These are phyloP conservation scores for Solanum hybrid DNA, from an alignment of 305 asterid genomes.

Conservation along the genomic window DNA sequence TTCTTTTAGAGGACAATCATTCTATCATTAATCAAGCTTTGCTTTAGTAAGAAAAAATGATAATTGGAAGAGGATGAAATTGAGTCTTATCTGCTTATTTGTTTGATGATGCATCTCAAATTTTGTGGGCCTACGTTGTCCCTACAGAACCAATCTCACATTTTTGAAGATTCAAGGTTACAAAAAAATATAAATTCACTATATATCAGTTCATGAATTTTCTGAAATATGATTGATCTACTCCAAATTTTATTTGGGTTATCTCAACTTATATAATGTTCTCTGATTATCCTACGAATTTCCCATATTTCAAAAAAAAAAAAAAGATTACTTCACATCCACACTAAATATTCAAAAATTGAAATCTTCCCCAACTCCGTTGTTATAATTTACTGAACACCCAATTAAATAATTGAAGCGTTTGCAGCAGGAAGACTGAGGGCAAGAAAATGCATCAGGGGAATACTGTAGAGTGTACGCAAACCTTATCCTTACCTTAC, in stretches of 20 bases:
- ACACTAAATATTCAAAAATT: background rate
- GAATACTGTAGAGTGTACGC: background rate
- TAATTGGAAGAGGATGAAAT: background rate
- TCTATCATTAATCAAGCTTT: background rate
- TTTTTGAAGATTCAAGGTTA: background rate
- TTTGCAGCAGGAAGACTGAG: background rate
- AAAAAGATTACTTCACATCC: background rate
- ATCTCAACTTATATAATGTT: background rate
- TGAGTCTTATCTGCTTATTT: background rate
- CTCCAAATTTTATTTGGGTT: background rate
- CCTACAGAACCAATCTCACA: background rate
- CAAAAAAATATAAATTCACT: background rate
- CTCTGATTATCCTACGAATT: background rate
- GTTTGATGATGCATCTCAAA: background rate
- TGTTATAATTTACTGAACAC: background rate
- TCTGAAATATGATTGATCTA: background rate
- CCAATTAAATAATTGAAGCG: background rate
- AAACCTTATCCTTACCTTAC: background rate
- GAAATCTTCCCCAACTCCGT: background rate
- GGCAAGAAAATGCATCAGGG: background rate
- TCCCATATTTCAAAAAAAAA: background rate
- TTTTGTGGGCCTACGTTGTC: background rate
- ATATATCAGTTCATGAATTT: background rate
- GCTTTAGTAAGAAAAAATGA: background rate
- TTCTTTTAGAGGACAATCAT: background rate